Base-by-base conservation (phyloP, 129 eudicot genomes). In the Logfia minima region DNA sequence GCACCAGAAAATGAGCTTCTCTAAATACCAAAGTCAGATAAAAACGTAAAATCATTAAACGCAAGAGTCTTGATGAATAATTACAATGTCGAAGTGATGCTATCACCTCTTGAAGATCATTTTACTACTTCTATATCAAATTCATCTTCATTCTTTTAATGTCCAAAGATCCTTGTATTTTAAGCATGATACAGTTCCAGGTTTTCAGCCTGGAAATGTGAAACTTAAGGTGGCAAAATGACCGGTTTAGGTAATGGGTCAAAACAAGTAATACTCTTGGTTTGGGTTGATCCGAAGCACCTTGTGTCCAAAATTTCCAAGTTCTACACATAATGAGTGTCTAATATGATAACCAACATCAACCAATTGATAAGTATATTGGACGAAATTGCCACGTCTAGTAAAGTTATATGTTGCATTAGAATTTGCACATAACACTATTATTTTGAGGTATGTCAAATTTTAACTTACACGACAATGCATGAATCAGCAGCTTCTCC, bases 401-500 rank as follows among this genome's bases (percentile, higher is more conserved):
- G 45, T 18, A 24, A 66, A 31, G 32, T 8, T n/a, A 66, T 51
- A 66, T 21, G 23, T 51, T 31, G 75, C 32, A 43, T 10, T 37
- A 63, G 37, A 78, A 29, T 70, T 32, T 55, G 68, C 22, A 70
- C 68, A 56, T 56, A 26, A 13, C 5, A 34, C 5, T 18, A 8
- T 26, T 60, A 59, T 8, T 56, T 52, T 55, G 8, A 14, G 53
- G 43, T 72, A 52, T 5, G 21, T 37, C 19, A 22, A 29, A 67
- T 41, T 58, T 65, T 3, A 71, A 77, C 96, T 94, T 86, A 94
- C 97, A 94, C 58, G 96, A 89, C 74, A 91, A 77, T 11, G 99
- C 97, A 84, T 91, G 97, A 18, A 80, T 88, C 51, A 95, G 67
- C 68, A 86, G 97, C 88, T 82, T 94, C 75, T 80, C 86, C 86